These are phyloP conservation scores for Hepatocystis sp. DNA, from an alignment of 169 alveolate genomes.

Conservation along the genomic window DNA sequence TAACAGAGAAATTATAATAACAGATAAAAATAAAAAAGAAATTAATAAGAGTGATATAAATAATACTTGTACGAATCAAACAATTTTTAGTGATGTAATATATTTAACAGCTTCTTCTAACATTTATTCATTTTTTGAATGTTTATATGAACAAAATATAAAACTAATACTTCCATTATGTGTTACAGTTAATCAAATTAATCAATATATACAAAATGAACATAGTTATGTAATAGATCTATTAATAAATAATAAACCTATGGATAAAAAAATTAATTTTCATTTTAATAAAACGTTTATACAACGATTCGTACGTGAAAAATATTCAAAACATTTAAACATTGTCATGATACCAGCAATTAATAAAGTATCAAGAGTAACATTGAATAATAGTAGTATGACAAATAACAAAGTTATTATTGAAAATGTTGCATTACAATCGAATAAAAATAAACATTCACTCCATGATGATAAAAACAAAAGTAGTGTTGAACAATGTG, in stretches of 20 bases:
- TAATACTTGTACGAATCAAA: constrained; percentile 26
- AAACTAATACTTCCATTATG: constrained; percentile 54
- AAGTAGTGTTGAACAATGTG: neutral
- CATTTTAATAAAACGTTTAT: constrained; percentile 27
- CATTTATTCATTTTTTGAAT: constrained; percentile 67
- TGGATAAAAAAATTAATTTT: constrained; percentile 18
- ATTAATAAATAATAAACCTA: constrained; percentile 9
- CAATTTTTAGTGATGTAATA: constrained; percentile 65
- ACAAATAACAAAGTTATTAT: neutral
- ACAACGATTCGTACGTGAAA: constrained; percentile 31
- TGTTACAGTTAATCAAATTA: constrained; percentile 67
- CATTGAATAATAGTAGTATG: neutral
- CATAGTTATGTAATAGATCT: constrained; percentile 40
- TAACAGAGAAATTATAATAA: constrained; percentile 43
- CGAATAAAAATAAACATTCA: no score
- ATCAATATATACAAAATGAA: constrained; percentile 54
- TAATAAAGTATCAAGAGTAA: neutral
- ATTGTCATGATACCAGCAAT: neutral
- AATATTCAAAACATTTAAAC: constrained; percentile 28
- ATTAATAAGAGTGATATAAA: constrained; percentile 37
- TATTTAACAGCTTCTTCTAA: constrained; percentile 66
- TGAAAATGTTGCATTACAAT: neutral
- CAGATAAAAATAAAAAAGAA: constrained; percentile 41
- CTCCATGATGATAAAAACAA: neutral
- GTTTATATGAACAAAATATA: constrained; percentile 50